Percentiles rank a stretch among this genome's conserved stretches.
phyloP scores from a whole-genome alignment of 441 rosid genomes.

The Melastoma candidum region DNA sequence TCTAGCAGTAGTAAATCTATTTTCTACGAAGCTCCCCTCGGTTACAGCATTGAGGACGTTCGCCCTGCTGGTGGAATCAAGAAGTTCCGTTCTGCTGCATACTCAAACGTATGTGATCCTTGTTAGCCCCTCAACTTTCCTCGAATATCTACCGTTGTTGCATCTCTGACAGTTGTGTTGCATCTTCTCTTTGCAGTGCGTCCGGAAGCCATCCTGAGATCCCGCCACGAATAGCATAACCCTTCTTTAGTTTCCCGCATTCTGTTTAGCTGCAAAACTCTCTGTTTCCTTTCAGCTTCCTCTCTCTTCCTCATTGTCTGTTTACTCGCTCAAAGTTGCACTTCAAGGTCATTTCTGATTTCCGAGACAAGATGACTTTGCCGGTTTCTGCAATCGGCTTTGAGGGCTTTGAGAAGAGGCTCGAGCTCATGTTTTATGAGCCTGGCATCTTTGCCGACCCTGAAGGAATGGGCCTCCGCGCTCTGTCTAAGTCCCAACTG shows the following conservation, averaged over 20 bases:
- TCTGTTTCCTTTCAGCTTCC: constrained; percentile 19
- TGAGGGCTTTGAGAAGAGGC: constrained; percentile 69
- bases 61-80: constrained; percentile 74
- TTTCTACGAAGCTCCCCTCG: constrained; percentile 67
- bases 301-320: constrained; percentile 16
- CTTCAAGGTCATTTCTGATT: constrained; percentile 3
- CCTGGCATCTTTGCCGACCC: constrained; percentile 47
- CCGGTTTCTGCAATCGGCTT: constrained; percentile 53
- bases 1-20: constrained; percentile 44
- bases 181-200: constrained; percentile 37
- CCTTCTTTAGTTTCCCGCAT: constrained; percentile 10
- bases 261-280: not conserved
- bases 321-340: constrained; percentile 8
- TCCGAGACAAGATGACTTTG: constrained; percentile 25
- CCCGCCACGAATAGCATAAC: constrained; percentile 7
- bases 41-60: constrained; percentile 80
- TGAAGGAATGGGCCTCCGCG: constrained; percentile 40
- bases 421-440: constrained; percentile 50
- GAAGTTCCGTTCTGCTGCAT: constrained; percentile 62
- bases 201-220: constrained; percentile 66
- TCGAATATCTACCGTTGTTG: not conserved
- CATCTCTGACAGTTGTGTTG: constrained; percentile 3
- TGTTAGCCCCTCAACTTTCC: not conserved
- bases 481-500: constrained; percentile 39
- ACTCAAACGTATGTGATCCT: constrained; percentile 35